phyloP scores from a whole-genome alignment of 805 yeast species.

The Pichia occidentalis region DNA sequence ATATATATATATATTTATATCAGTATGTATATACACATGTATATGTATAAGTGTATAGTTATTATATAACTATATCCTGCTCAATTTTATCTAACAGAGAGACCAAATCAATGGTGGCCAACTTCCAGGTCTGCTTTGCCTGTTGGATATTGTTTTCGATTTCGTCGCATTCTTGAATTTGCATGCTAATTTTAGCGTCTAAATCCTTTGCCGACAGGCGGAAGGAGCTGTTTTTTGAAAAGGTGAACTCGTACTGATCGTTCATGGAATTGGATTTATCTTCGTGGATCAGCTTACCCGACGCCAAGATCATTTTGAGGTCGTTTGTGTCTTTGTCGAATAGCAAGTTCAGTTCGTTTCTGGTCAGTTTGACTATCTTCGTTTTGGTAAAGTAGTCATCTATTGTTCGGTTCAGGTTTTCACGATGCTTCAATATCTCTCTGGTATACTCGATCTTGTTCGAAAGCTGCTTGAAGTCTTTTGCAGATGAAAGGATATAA shows the following conservation, averaged over 20 bases:
- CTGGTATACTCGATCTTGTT: constrained; percentile 19
- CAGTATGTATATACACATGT: constrained; percentile 4
- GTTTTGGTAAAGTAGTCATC: constrained; percentile 20
- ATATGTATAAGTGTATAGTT: not conserved
- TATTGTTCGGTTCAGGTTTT: constrained; percentile 22
- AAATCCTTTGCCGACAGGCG: constrained; percentile 20
- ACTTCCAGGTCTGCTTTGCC: constrained; percentile 24
- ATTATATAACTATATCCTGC: constrained; percentile 4
- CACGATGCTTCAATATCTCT: constrained; percentile 21
- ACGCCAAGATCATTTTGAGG: constrained; percentile 17
- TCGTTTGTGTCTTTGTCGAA: constrained; percentile 25
- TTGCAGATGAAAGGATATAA: constrained; percentile 18
- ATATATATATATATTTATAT: constrained; percentile 1
- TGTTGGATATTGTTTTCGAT: constrained; percentile 17
- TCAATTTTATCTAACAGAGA: constrained; percentile 4
- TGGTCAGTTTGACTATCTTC: constrained; percentile 19
- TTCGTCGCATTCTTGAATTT: constrained; percentile 23
- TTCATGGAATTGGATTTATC: constrained; percentile 13
- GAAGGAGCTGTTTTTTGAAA: constrained; percentile 17
- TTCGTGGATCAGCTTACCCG: constrained; percentile 19
- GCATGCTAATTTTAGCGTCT: constrained; percentile 17
- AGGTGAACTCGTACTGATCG: constrained; percentile 21
- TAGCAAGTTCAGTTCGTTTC: constrained; percentile 20
- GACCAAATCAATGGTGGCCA: constrained; percentile 14
- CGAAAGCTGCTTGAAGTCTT: constrained; percentile 18